A percentile compares a stretch with the other conserved stretches of the same genome.
Conservation (phyloP, 2,329 filamentous ascomycete species). For the Phyllachora maydis region DNA sequence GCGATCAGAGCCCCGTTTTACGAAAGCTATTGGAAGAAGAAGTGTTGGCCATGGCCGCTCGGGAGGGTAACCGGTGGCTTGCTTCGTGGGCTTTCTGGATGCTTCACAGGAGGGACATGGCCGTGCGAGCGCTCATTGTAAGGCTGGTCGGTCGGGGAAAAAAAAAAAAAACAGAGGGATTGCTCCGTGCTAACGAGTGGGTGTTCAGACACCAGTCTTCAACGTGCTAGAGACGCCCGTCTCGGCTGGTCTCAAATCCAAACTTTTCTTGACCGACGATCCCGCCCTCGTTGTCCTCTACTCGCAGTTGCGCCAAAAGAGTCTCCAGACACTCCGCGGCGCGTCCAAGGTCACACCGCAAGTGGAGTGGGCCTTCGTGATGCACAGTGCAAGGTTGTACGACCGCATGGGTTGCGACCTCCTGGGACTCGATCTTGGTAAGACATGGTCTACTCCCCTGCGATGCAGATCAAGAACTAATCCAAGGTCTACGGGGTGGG, state of each 20-base stretch:
- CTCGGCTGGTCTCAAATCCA: conserved; percentile 50
- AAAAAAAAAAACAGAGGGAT: not conserved
- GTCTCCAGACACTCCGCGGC: conserved; percentile 66
- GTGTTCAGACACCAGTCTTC: conserved; percentile 54
- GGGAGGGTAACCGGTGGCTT: conserved; percentile 78
- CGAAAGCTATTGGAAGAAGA: conserved; percentile 58
- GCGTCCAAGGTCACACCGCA: conserved; percentile 60
- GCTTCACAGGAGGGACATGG: conserved; percentile 61
- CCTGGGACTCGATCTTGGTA: conserved; percentile 66
- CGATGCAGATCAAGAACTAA: too few relatives aligned
- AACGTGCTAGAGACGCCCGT: conserved; percentile 49
- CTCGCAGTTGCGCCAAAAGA: conserved; percentile 62
- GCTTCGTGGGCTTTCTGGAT: conserved; percentile 95
- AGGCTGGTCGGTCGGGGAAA: conserved; percentile 15
- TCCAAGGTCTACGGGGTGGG: too few relatives aligned
- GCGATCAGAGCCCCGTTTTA: conserved; percentile 58
- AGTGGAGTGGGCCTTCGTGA: conserved; percentile 73
- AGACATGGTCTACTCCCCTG: too few relatives aligned
- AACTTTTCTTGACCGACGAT: conserved; percentile 74
- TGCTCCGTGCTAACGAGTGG: not conserved
- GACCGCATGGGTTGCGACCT: conserved; percentile 87
- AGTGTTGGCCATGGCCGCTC: conserved; percentile 55
- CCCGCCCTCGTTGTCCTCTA: conserved; percentile 79
- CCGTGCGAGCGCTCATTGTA: conserved; percentile 66
- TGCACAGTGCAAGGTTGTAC: conserved; percentile 69